Evolutionary conservation across 2,329 filamentous ascomycete genomes (phyloP).

Genomic region (Stachybotrys chartarum): DNA sequence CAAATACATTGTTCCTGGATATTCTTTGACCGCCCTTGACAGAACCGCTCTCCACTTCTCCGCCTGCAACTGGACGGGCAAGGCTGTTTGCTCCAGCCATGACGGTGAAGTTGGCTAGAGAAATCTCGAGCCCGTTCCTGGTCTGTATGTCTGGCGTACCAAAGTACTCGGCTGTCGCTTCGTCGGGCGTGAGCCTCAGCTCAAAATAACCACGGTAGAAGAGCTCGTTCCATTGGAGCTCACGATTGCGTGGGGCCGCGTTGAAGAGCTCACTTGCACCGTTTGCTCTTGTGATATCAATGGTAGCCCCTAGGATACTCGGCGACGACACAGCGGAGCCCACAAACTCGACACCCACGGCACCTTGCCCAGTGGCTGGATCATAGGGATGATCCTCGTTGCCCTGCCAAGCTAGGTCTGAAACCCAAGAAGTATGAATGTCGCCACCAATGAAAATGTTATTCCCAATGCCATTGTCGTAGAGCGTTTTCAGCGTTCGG

Average conservation of each 20-base stretch:
- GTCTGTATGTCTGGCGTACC: slow-evolving; percentile 49
- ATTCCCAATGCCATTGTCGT: slow-evolving; percentile 62
- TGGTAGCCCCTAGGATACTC: slow-evolving; percentile 24
- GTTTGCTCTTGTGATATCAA: not conserved
- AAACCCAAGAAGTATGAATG: slow-evolving; percentile 57
- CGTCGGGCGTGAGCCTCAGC: slow-evolving; percentile 48
- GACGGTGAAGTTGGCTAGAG: slow-evolving; percentile 65
- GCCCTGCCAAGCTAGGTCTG: slow-evolving; percentile 52
- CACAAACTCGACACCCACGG: slow-evolving; percentile 57
- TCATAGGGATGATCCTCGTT: slow-evolving; percentile 40
- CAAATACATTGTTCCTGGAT: not conserved
- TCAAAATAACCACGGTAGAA: slow-evolving; percentile 72
- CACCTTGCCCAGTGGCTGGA: slow-evolving; percentile 41
- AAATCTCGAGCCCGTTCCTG: slow-evolving; percentile 57
- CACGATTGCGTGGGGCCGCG: slow-evolving; percentile 40
- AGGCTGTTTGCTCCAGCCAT: slow-evolving; percentile 53
- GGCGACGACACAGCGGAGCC: slow-evolving; percentile 58
- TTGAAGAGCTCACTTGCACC: slow-evolving; percentile 1
- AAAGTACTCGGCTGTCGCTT: slow-evolving; percentile 56
- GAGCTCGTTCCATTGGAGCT: slow-evolving; percentile 65
- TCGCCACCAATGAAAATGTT: slow-evolving; percentile 69
- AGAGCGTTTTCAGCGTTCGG: slow-evolving; percentile 59
- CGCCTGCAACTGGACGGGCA: slow-evolving; percentile 31
- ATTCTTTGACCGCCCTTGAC: not conserved
- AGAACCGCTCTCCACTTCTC: slow-evolving; percentile 42